Evolutionary conservation across 805 yeast genomes (phyloP), one percentile per base, ranked within the genome.

Genomic region (Sugiyamaella boreocaroliniensis): DNA sequence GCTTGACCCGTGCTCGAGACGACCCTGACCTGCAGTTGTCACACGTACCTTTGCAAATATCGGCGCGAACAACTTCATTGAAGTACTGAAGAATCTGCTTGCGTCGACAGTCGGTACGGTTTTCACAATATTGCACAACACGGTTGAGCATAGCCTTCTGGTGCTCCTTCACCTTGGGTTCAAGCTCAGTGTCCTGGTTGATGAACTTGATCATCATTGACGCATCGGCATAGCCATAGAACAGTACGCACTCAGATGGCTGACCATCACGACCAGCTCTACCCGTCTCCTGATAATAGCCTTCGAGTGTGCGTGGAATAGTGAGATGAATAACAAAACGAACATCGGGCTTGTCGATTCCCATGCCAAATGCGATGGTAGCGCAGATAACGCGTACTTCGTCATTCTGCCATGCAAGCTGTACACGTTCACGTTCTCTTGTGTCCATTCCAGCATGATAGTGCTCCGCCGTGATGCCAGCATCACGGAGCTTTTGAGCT

Each of bases 361-460:
- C 99, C 99, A 93, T 93, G 26, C 99, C 99, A 75, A 93, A 93
- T 0, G 99, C 99, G 62, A 93, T 86, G 0, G 99, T 93, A 0
- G 99, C 99, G 71, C 97, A 92, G 12, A 93, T 89, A 0, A 90
- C 85, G 64, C 83, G 85, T 19, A 84, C 70, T 18, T 68, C 66
- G 51, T 85, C 84, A 1, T 70, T 64, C 67, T 93, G 99, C 99
- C 99, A 93, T 32, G 70, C 73, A 19, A 72, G 72, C 68, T 93
- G 99, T n/a, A 89, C 81, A 2, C 67, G 58, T 18, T 79, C 70
- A 54, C 98, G 75, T 29, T 84, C 89, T 12, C 85, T 86, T 0
- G 90, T 76, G 9, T 77, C 73, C 93, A 93, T 82, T n/a, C 98
- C 97, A 0, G 98, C 98, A 71, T 93, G 99, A 65, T 93, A 93